Conservation (phyloP, 1,284 basidiomycete genomes). For the Ceratorhiza oryzae-sativae region DNA sequence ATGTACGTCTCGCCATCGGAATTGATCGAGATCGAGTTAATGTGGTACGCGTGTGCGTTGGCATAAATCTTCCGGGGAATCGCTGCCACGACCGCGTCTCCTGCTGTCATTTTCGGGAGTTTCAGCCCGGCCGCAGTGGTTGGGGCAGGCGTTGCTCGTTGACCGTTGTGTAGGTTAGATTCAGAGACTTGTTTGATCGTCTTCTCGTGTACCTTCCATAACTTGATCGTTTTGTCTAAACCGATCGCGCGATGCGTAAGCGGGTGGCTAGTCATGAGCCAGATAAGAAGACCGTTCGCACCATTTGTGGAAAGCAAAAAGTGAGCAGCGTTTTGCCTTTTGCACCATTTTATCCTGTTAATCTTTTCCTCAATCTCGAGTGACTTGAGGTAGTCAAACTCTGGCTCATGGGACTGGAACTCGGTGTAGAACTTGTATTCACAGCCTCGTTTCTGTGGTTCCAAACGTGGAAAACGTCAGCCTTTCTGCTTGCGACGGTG, state of each 20-base stretch:
- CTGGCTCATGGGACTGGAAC: conserved; percentile 99
- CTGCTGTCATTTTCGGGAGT: conserved; percentile 88
- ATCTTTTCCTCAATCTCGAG: conserved; percentile 99
- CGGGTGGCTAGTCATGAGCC: conserved; percentile 3
- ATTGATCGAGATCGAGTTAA: conserved; percentile 99
- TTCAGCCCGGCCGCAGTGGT: conserved; percentile 66
- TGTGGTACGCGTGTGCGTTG: conserved; percentile 99
- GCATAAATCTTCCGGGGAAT: conserved; percentile 99
- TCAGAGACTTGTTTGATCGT: conserved; percentile 95
- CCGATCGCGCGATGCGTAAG: not conserved
- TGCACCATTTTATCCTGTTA: conserved; percentile 99
- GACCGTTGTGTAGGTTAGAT: conserved; percentile 90
- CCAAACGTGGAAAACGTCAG: conserved; percentile 6
- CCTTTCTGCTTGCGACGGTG: not conserved
- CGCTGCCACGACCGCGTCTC: conserved; percentile 98
- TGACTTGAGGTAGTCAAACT: conserved; percentile 99
- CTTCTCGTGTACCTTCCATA: conserved; percentile 99
- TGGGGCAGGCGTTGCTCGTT: conserved; percentile 69
- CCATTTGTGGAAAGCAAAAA: conserved; percentile 98
- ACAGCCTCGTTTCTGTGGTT: conserved; percentile 92
- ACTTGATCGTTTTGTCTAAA: conserved; percentile 98
- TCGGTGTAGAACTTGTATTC: conserved; percentile 99
- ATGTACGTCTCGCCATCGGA: conserved; percentile 99
- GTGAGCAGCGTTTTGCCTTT: conserved; percentile 95
- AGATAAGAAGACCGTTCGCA: conserved; percentile 51